Base-by-base conservation (phyloP, 495 filamentous ascomycete genomes). In the Podospora fimiseda region DNA sequence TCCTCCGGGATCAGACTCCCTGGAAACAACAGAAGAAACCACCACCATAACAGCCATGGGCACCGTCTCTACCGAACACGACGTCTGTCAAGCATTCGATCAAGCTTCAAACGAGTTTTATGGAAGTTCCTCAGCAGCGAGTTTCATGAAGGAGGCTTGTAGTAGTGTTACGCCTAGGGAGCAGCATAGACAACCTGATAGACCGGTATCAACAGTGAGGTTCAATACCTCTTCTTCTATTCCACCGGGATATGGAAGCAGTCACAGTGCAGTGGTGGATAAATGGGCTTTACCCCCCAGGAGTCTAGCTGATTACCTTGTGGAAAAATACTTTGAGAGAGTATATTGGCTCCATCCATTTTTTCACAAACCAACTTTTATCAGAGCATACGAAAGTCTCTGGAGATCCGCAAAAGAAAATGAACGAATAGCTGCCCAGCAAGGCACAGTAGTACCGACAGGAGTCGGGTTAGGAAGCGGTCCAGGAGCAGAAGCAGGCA, bases 271-370 rank as follows among this genome's bases (percentile, higher is more conserved):
- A n/a, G n/a, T n/a, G n/a, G n/a, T n/a, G n/a, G n/a, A n/a, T n/a
- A 53, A 55, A 23, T 61, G 55, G 13, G 45, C 62, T 2, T 54
- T 77, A 4, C 75, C 75, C 0, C 68, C 74, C 8, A 70, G 75
- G 5, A 44, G 53, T 14, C 43, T 77, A 19, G 75, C 75, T 22
- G 75, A 78, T 52, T 70, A 73, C 19, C 63, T 78, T 0, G 43
- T 78, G 9, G 53, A 62, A 2, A 66, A 64, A 13, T 78, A 67
- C 48, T 77, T 68, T 63, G 62, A 71, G 14, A 53, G 65, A 19
- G 63, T 76, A 0, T 67, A 71, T 49, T 72, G 66, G 51, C 55
- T 76, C 0, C 74, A 74, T 47, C 74, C 75, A 0, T 70, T 77
- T 49, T 70, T 77, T 39, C 67, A 78, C 53, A 70, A 71, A 5